A percentile compares a stretch with the other conserved stretches of the same genome.
Conservation (phyloP, 768 basidiomycete species). For the Collybia nuda region DNA sequence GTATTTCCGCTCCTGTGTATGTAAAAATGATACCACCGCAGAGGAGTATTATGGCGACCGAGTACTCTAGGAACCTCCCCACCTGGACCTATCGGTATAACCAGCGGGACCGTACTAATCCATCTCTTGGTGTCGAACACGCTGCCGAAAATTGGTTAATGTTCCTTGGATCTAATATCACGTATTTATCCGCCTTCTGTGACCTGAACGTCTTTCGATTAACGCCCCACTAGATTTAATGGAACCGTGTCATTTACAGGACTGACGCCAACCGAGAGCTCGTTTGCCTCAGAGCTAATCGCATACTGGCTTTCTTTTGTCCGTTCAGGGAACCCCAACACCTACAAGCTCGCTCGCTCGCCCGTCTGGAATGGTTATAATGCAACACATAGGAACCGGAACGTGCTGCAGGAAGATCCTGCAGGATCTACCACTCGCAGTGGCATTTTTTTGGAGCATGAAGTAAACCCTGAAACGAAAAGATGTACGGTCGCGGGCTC, state of each 20-base stretch:
- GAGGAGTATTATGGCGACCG: conserved; percentile 42
- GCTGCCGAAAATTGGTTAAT: conserved; percentile 66
- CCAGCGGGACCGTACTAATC: conserved; percentile 43
- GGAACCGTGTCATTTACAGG: conserved; percentile 24
- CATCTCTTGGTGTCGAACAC: conserved; percentile 35
- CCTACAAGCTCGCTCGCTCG: conserved; percentile 48
- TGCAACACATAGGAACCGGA: conserved; percentile 27
- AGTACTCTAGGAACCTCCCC: conserved; percentile 29
- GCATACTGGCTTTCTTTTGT: conserved; percentile 71
- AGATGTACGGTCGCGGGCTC: conserved; percentile 24
- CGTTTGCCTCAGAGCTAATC: conserved; percentile 59
- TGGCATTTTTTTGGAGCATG: conserved; percentile 40
- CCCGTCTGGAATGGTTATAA: conserved; percentile 48
- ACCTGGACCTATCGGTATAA: conserved; percentile 58
- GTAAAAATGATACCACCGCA: conserved; percentile 6
- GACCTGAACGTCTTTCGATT: neutral
- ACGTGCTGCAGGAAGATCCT: conserved; percentile 43
- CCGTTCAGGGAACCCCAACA: conserved; percentile 54
- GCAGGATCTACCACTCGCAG: conserved; percentile 26
- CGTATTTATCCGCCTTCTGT: conserved; percentile 43
- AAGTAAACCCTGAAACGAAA: conserved; percentile 32
- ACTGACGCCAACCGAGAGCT: conserved; percentile 41
- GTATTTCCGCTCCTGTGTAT: neutral
- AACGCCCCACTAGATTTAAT: conserved; percentile 35
- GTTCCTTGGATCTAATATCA: conserved; percentile 45